Evolutionary conservation across 805 yeast genomes (phyloP), one percentile per base, ranked within the genome.

Genomic region (Candida incommunis): DNA sequence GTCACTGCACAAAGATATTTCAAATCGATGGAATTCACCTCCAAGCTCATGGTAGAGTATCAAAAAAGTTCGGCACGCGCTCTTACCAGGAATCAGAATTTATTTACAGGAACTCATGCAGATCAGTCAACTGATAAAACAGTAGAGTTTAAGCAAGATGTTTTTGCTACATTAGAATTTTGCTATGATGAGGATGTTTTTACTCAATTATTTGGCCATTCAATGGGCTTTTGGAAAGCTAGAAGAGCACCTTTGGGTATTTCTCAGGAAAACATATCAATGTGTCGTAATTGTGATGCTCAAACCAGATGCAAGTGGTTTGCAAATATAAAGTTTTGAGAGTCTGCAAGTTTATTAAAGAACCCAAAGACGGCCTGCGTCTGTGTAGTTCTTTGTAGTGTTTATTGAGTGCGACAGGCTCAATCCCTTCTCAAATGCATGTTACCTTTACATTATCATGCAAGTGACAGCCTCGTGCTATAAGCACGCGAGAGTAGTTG

Each of bases 201-300:
- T 4, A 22, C 41, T 11, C 41, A 49, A 34, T 23, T 54, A 21
- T 15, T 46, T 26, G 51, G 48, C 11, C 51, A 46, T 43, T 49
- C 56, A 21, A 24, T 54, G 22, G 44, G 41, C 3, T 54, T 52
- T 41, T 54, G 58, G 58, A 46, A 41, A 5, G 57, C 55, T 20
- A 31, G 23, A n/a, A 48, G 58, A 18, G 37, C 41, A 4, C 51
- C 58, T 5, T 21, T 51, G 20, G 58, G 57, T 3, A 54, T 52
- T 5, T 43, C 27, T 15, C 45, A 45, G 3, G 42, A 44, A 11
- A 55, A 54, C 23, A 16, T 37, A 3, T n/a, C 40, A 18, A 51
- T 51, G 40, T 54, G 58, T 44, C 18, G 21, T n/a, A n/a, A 20
- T 16, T 54, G 58, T 34, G 44, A 35, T 13, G 29, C 42, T 34